phyloP scores from a whole-genome alignment of 208 protist species.

The Lotmaria passim region DNA sequence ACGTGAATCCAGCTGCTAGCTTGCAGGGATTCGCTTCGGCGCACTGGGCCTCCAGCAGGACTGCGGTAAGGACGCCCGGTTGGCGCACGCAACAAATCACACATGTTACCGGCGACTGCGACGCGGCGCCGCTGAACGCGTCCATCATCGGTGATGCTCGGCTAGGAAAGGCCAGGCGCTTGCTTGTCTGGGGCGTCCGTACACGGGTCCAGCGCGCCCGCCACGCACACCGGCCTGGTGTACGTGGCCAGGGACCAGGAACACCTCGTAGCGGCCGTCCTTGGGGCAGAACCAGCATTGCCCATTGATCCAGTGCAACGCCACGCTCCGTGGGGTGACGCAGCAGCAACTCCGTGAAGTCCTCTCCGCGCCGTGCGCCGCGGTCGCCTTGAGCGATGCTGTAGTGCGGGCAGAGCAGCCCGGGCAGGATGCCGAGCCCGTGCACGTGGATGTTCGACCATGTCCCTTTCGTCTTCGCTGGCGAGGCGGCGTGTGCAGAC shows the following conservation, averaged over 20 bases:
- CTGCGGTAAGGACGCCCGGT: constrained; percentile 54
- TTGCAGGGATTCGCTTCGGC: constrained; percentile 82
- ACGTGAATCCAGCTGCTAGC: constrained; percentile 37
- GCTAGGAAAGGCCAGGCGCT: constrained; percentile 47
- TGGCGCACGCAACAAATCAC: constrained; percentile 55
- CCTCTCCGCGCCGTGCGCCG: constrained; percentile 60
- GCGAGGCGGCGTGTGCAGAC: not conserved
- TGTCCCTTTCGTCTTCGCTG: constrained; percentile 9
- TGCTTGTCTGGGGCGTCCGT: not conserved
- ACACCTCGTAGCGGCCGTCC: constrained; percentile 77
- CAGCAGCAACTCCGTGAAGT: constrained; percentile 84
- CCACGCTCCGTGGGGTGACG: constrained; percentile 86
- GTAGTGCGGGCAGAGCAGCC: constrained; percentile 84
- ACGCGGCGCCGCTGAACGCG: constrained; percentile 28
- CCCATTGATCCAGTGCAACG: constrained; percentile 86
- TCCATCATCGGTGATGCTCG: constrained; percentile 54
- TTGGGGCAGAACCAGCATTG: constrained; percentile 67
- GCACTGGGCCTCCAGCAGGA: constrained; percentile 77
- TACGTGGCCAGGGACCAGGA: constrained; percentile 52
- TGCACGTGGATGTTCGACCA: constrained; percentile 89
- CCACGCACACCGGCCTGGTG: constrained; percentile 11
- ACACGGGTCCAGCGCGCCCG: not conserved
- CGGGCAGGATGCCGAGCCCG: constrained; percentile 74
- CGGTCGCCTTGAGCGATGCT: constrained; percentile 65
- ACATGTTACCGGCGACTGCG: constrained; percentile 35